phyloP scores from a whole-genome alignment of 2,329 filamentous ascomycete genomes.

The Xylariaceae sp. region DNA sequence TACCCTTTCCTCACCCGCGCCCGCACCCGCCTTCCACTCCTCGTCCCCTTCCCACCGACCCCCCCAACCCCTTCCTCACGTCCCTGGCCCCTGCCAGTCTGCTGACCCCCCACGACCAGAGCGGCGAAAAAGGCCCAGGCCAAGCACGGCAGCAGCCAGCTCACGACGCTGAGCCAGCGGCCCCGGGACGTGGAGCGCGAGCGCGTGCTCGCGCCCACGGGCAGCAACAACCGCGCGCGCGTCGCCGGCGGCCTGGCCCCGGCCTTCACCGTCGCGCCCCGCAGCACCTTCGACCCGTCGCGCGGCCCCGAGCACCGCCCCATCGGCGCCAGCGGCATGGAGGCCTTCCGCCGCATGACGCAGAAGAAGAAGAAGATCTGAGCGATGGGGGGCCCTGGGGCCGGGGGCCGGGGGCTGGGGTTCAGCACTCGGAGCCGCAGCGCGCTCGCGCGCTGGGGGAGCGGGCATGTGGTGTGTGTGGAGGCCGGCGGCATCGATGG shows the following conservation, averaged over 20 bases:
- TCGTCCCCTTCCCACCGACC: background rate
- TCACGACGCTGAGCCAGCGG: conserved; percentile 23
- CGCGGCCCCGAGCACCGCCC: conserved; percentile 47
- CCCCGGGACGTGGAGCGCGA: conserved; percentile 45
- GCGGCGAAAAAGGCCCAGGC: conserved; percentile 46
- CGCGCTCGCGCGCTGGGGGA: too few relatives aligned
- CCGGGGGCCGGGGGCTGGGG: too few relatives aligned
- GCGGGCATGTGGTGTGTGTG: too few relatives aligned
- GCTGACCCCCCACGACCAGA: conserved; percentile 24
- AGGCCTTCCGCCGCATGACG: conserved; percentile 60
- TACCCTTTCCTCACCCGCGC: background rate
- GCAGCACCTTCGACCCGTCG: conserved; percentile 52
- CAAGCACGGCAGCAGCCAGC: conserved; percentile 22
- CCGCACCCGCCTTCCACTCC: background rate
- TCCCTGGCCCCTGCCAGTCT: background rate
- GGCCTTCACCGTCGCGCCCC: conserved; percentile 53
- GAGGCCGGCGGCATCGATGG: too few relatives aligned
- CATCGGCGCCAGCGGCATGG: conserved; percentile 55
- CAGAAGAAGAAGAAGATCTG: conserved; percentile 51
- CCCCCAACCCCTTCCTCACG: too few relatives aligned
- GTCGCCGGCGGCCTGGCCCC: conserved; percentile 46
- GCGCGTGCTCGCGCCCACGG: conserved; percentile 49
- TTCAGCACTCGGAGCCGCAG: too few relatives aligned
- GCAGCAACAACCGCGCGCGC: conserved; percentile 48
- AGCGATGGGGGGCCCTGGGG: too few relatives aligned